phyloP scores from a whole-genome alignment of 1,284 basidiomycete species.

The Ceratobasidium sp. region DNA sequence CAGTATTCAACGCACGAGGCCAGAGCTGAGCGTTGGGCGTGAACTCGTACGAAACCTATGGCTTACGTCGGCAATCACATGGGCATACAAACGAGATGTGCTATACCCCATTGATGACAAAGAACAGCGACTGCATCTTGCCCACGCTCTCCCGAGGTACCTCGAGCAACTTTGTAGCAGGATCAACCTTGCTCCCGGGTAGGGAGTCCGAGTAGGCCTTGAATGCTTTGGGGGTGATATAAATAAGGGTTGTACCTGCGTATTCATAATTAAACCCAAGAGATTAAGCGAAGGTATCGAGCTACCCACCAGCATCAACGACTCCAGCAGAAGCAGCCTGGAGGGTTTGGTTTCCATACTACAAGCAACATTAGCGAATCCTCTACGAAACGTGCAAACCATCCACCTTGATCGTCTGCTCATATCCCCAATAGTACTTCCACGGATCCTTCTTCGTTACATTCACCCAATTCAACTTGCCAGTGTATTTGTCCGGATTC shows the following conservation, averaged over 20 bases:
- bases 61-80: not conserved
- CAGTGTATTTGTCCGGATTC: slow-evolving; percentile 16
- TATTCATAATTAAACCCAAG: not conserved
- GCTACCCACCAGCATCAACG: slow-evolving; percentile 27
- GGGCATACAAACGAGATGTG: not conserved
- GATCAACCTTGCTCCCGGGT: slow-evolving; percentile 27
- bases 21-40: slow-evolving; percentile 36
- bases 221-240: slow-evolving; percentile 35
- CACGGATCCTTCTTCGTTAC: slow-evolving; percentile 24
- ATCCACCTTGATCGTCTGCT: slow-evolving; percentile 29
- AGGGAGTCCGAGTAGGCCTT: slow-evolving; percentile 30
- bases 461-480: slow-evolving; percentile 31
- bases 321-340: slow-evolving; percentile 20
- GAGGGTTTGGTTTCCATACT: slow-evolving; percentile 32
- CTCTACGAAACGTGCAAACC: not conserved
- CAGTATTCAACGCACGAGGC: slow-evolving; percentile 31
- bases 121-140: slow-evolving; percentile 34
- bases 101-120: slow-evolving; percentile 17
- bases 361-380: not conserved
- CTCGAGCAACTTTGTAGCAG: slow-evolving; percentile 14
- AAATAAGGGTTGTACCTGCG: slow-evolving; percentile 24
- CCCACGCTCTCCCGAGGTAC: slow-evolving; percentile 32
- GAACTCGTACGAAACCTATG: slow-evolving; percentile 33
- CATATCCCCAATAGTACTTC: slow-evolving; percentile 30
- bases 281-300: not conserved